A percentile compares a stretch with the other conserved stretches of the same genome.
Evolutionary conservation across 192 early-diverging fungal genomes (phyloP).

Genomic region (Phlyctochytrium arcticum): DNA sequence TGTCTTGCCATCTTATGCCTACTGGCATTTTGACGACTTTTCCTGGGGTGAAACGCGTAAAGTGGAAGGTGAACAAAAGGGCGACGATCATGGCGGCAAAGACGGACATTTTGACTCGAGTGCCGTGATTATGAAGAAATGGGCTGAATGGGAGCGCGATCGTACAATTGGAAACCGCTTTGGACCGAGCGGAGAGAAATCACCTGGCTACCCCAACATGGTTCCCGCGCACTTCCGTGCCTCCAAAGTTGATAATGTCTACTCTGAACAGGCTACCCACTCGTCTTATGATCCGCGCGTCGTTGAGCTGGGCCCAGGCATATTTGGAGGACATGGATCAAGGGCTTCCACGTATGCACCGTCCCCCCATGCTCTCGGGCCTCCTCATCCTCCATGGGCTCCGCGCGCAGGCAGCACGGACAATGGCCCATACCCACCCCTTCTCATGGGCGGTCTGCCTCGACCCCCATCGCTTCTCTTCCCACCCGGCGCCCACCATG

Average conservation of each 20-base stretch:
- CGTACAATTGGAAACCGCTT: neutral
- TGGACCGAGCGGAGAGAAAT: neutral
- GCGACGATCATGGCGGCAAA: slow-evolving; percentile 64
- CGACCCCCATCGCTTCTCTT: neutral
- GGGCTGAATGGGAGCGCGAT: slow-evolving; percentile 23
- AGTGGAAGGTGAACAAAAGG: slow-evolving; percentile 43
- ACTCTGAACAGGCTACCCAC: neutral
- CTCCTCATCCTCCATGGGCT: neutral
- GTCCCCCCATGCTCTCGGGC: neutral
- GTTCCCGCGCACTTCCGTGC: neutral
- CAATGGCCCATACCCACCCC: neutral
- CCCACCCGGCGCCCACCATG: neutral
- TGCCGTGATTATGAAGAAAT: neutral
- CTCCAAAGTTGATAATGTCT: neutral
- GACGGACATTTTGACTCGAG: slow-evolving; percentile 16
- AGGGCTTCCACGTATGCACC: neutral
- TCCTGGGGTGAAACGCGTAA: slow-evolving; percentile 53
- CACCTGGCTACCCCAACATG: neutral
- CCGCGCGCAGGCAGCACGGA: neutral
- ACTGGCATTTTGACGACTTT: slow-evolving; percentile 54
- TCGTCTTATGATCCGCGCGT: neutral
- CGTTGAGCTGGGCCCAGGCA: neutral
- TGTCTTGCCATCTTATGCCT: slow-evolving; percentile 69
- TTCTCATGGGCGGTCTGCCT: slow-evolving; percentile 10
- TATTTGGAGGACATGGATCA: neutral